Conservation (phyloP, 768 basidiomycete species). For the Lentinula sp. region DNA sequence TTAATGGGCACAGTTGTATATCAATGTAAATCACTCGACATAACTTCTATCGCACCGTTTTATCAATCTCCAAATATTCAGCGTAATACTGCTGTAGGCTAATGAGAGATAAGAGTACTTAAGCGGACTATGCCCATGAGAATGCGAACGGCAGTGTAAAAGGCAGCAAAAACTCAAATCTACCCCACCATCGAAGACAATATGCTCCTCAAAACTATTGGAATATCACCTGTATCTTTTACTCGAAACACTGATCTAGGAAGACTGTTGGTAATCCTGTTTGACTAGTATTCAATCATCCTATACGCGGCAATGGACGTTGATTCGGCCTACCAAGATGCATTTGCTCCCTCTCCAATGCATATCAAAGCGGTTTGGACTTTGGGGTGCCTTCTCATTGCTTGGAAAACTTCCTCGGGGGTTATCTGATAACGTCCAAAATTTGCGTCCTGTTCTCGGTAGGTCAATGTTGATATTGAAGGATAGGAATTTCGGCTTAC, state of each 20-base stretch:
- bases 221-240: conserved; percentile 56
- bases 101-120: too few species aligned
- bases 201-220: conserved; percentile 56
- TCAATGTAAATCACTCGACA: too few species aligned
- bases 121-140: too few species aligned
- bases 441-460: conserved; percentile 47
- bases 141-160: too few species aligned
- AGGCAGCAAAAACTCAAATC: background rate
- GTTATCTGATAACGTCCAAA: conserved; percentile 59
- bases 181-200: conserved; percentile 48
- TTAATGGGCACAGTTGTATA: too few species aligned
- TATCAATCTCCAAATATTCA: too few species aligned
- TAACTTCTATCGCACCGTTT: background rate
- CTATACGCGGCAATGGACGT: background rate
- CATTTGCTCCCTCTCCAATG: conserved; percentile 65
- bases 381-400: conserved; percentile 55
- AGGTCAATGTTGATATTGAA: background rate
- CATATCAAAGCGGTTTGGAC: conserved; percentile 64
- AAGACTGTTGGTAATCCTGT: conserved; percentile 56
- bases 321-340: conserved; percentile 40
- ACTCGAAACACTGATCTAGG: conserved; percentile 58
- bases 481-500: conserved; percentile 16
- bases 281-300: background rate
- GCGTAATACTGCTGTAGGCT: too few species aligned
- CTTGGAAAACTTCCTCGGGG: conserved; percentile 47